These are phyloP conservation scores for Curvularia lunata DNA, from an alignment of 2,329 filamentous ascomycete genomes.

Conservation along the genomic window DNA sequence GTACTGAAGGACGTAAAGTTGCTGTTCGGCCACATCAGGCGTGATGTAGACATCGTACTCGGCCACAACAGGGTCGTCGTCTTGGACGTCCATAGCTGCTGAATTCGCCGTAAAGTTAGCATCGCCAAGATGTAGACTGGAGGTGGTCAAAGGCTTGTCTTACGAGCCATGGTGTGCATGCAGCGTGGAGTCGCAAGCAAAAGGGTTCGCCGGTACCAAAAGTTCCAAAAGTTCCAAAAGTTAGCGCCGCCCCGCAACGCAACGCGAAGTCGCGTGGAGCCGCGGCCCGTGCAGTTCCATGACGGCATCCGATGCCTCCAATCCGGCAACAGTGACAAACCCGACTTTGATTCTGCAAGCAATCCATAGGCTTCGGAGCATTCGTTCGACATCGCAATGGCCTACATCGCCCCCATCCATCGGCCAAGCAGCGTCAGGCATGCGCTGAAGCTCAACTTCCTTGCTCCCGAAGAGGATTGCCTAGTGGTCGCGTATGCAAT, in stretches of 20 bases:
- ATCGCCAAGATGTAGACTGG: background rate
- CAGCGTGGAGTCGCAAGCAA: constrained; percentile 8
- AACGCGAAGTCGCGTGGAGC: constrained; percentile 26
- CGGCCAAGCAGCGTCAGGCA: constrained; percentile 88
- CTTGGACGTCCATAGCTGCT: constrained; percentile 42
- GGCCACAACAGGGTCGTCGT: constrained; percentile 57
- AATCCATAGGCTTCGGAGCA: constrained; percentile 20
- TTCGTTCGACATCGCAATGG: constrained; percentile 64
- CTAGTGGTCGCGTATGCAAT: constrained; percentile 81
- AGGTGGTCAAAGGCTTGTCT: constrained; percentile 18
- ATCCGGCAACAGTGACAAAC: constrained; percentile 9
- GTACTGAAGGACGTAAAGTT: constrained; percentile 82
- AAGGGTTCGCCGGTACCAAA: constrained; percentile 21
- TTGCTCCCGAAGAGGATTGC: constrained; percentile 76
- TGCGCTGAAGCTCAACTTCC: constrained; percentile 80
- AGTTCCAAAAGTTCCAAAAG: constrained; percentile 24
- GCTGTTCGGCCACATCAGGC: constrained; percentile 63
- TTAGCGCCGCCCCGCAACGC: constrained; percentile 33
- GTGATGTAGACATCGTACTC: constrained; percentile 88
- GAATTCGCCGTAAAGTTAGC: constrained; percentile 14
- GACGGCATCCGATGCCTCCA: constrained; percentile 36
- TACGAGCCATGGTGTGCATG: constrained; percentile 36
- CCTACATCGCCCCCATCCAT: constrained; percentile 94
- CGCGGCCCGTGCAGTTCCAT: constrained; percentile 29
- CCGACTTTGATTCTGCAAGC: background rate